phyloP scores from a whole-genome alignment of 495 filamentous ascomycete genomes.

The Bathelium albidoporum region DNA sequence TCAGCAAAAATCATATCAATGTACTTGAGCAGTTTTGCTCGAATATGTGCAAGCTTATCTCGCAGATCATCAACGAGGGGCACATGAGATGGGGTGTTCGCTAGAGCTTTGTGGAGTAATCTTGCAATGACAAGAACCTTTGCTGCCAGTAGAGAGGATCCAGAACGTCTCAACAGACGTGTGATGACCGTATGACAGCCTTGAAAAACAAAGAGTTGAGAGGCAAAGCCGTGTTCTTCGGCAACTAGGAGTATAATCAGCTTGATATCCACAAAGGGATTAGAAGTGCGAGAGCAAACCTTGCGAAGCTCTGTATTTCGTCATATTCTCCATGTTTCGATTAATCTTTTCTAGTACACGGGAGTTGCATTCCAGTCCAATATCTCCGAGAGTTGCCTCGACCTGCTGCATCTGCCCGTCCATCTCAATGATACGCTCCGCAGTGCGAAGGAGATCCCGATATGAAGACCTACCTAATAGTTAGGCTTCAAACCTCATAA shows the following conservation, averaged over 20 bases:
- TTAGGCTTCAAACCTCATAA: not conserved
- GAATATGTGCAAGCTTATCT: conserved; percentile 49
- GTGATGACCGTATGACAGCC: conserved; percentile 45
- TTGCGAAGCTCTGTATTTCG: conserved; percentile 28
- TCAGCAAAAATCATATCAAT: conserved; percentile 59
- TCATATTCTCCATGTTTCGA: conserved; percentile 50
- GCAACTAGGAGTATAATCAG: not conserved
- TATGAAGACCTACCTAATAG: conserved; percentile 41
- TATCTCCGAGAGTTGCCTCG: conserved; percentile 55
- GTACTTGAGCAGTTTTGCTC: conserved; percentile 49
- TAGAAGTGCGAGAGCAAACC: conserved; percentile 25
- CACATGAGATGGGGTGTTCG: conserved; percentile 39
- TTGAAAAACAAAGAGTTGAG: conserved; percentile 53
- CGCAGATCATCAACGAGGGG: conserved; percentile 52
- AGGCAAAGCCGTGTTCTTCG: conserved; percentile 42
- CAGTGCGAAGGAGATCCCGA: conserved; percentile 82
- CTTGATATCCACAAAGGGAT: not conserved
- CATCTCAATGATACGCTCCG: conserved; percentile 87
- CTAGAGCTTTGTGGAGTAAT: conserved; percentile 56
- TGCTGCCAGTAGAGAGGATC: conserved; percentile 56
- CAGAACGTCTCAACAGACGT: conserved; percentile 46
- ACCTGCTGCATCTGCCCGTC: conserved; percentile 62
- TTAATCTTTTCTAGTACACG: conserved; percentile 58
- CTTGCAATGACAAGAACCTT: conserved; percentile 74
- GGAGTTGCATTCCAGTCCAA: conserved; percentile 71